phyloP scores from a whole-genome alignment of 306 rosid genomes.

The Casuarina glauca region DNA sequence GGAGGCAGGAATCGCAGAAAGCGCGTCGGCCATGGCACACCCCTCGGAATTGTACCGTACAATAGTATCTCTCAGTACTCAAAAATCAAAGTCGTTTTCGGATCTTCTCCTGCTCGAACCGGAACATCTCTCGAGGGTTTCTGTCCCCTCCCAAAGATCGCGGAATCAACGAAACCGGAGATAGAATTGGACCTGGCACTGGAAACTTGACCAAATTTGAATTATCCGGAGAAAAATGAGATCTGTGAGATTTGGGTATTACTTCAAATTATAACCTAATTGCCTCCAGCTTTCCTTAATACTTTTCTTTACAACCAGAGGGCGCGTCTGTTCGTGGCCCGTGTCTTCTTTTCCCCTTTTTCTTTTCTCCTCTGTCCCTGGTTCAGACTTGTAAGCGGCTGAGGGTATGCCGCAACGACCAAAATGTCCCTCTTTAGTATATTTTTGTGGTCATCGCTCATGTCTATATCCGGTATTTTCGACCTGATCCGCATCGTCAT shows the following conservation, averaged over 20 bases:
- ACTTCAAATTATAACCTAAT: background rate
- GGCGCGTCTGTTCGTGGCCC: background rate
- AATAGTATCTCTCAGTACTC: background rate
- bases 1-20: constrained; percentile 59
- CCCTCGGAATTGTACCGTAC: constrained; percentile 10
- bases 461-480: background rate
- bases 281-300: background rate
- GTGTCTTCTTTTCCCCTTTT: background rate
- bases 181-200: background rate
- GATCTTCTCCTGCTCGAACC: constrained; percentile 55
- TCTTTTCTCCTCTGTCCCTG: background rate
- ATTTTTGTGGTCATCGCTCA: background rate
- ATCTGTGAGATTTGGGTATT: constrained; percentile 18
- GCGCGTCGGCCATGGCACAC: constrained; percentile 73
- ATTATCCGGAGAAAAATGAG: constrained; percentile 11
- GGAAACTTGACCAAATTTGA: background rate
- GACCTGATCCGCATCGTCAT: too few species aligned
- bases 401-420: background rate
- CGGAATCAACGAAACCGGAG: background rate
- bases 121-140: constrained; percentile 36
- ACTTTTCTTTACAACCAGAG: too few species aligned
- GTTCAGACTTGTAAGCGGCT: background rate
- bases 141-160: background rate
- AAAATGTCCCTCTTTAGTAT: background rate
- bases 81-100: constrained; percentile 44